Evolutionary conservation across 345 rosid species (phyloP).

Genomic region (Erodium maritimum): DNA sequence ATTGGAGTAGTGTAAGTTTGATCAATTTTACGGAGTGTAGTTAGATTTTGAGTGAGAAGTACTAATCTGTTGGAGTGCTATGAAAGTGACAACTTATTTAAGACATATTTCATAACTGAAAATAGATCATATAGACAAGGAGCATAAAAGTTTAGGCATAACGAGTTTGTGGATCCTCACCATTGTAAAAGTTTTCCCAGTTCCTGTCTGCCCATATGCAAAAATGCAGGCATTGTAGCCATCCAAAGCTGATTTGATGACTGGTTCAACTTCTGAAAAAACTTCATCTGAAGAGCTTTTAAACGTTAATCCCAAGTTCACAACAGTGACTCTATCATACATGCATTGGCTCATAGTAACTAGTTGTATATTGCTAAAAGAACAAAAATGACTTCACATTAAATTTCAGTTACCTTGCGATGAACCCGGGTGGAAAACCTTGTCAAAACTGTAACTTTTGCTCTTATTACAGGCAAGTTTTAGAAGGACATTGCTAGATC

Average conservation of each 20-base stretch:
- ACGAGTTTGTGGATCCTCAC: conserved; percentile 18
- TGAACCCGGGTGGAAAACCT: conserved; percentile 51
- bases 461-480: conserved; percentile 29
- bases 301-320: conserved; percentile 9
- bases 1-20: not conserved
- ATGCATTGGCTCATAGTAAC: not conserved
- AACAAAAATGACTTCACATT: not conserved
- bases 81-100: too few species aligned
- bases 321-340: not conserved
- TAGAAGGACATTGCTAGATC: conserved; percentile 35
- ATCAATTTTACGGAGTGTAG: not conserved
- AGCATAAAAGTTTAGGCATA: not conserved
- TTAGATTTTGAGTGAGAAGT: not conserved
- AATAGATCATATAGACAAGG: too few species aligned
- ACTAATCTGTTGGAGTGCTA: not conserved
- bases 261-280: conserved; percentile 69
- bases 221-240: conserved; percentile 83
- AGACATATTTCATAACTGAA: too few species aligned
- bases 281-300: conserved; percentile 45
- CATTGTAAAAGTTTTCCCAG: conserved; percentile 81
- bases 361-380: too few species aligned
- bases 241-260: conserved; percentile 61
- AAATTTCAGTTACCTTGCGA: conserved; percentile 44
- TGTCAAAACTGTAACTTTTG: conserved; percentile 50
- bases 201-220: conserved; percentile 79